Conservation (phyloP, 441 rosid species). For the Flueggea neowawraea region DNA sequence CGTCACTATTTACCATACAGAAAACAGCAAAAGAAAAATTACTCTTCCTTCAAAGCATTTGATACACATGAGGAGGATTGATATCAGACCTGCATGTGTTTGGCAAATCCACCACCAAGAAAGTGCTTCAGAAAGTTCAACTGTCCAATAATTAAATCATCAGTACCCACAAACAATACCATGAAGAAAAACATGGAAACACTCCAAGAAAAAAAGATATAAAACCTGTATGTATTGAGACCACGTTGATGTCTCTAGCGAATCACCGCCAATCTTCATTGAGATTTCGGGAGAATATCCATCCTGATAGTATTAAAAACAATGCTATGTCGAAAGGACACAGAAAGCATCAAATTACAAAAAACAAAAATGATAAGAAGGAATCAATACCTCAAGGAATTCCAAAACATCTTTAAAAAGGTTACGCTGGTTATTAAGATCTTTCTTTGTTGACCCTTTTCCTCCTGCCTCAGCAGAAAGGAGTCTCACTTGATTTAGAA, state of each 20-base stretch:
- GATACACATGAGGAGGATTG: background rate
- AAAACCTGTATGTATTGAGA: constrained; percentile 73
- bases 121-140: constrained; percentile 81
- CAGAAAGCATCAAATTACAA: background rate
- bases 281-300: constrained; percentile 63
- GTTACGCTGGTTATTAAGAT: constrained; percentile 81
- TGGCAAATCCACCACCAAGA: constrained; percentile 91
- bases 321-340: background rate
- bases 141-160: constrained; percentile 32
- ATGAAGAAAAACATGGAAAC: background rate
- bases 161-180: background rate
- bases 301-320: constrained; percentile 33
- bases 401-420: constrained; percentile 78
- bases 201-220: background rate
- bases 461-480: constrained; percentile 93
- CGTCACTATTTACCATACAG: background rate
- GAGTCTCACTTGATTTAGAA: constrained; percentile 65
- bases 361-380: background rate
- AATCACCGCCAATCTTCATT: constrained; percentile 69
- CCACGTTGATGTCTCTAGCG: constrained; percentile 67
- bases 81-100: constrained; percentile 91
- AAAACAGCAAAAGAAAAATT: background rate
- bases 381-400: constrained; percentile 68
- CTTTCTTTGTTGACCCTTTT: constrained; percentile 93
- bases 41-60: background rate